phyloP scores from a whole-genome alignment of 108 stramenopile species.

The Pseudonitzschia pungens region DNA sequence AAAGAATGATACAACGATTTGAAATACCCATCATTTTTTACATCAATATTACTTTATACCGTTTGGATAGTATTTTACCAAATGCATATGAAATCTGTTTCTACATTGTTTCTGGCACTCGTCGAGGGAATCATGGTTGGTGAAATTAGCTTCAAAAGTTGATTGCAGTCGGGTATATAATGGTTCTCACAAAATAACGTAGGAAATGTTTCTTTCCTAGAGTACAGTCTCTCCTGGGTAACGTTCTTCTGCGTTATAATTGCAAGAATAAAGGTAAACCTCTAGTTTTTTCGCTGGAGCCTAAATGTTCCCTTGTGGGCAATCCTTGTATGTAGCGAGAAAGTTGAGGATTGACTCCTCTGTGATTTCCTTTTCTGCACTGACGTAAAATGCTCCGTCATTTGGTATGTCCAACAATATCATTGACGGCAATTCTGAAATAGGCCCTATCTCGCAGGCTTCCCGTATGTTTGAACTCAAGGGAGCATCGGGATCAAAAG shows the following conservation, averaged over 20 bases:
- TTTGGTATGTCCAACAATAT: slow-evolving; percentile 62
- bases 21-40: too few relatives aligned
- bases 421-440: slow-evolving; percentile 38
- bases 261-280: neutral
- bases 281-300: neutral
- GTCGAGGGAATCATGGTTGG: too few relatives aligned
- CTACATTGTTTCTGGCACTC: too few relatives aligned
- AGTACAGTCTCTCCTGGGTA: neutral
- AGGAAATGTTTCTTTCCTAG: neutral
- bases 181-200: too few relatives aligned
- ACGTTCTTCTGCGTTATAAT: neutral
- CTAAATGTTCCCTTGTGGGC: slow-evolving; percentile 41
- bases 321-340: slow-evolving; percentile 32
- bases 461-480: slow-evolving; percentile 43
- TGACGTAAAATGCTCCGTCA: slow-evolving; percentile 56
- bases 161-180: too few relatives aligned
- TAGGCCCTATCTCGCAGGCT: slow-evolving; percentile 35
- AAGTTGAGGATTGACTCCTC: slow-evolving; percentile 43
- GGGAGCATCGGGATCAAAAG: slow-evolving; percentile 20
- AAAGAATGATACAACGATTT: too few relatives aligned
- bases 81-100: too few relatives aligned
- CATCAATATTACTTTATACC: too few relatives aligned
- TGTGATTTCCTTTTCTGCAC: slow-evolving; percentile 47
- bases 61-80: too few relatives aligned
- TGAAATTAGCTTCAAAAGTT: too few relatives aligned